Evolutionary conservation across 1,284 basidiomycete genomes (phyloP).

Genomic region (Neotropicomus parvogracilis): DNA sequence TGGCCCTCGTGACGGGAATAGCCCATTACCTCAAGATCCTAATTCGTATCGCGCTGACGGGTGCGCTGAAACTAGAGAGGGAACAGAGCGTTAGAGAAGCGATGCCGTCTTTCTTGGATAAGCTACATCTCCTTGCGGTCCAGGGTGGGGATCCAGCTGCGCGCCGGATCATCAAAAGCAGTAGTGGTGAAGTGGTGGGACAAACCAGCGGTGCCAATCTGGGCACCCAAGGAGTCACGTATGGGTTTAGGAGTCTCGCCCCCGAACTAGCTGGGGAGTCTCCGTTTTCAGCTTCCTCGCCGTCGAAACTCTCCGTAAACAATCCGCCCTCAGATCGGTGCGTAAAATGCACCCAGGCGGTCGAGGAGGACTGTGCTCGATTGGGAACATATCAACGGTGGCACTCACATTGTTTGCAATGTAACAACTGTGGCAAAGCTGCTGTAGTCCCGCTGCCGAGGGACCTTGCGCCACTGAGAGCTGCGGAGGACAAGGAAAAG

Average conservation of each 20-base stretch:
- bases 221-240: slow-evolving; percentile 78
- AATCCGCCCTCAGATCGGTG: slow-evolving; percentile 87
- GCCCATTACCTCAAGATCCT: slow-evolving; percentile 99
- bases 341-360: slow-evolving; percentile 81
- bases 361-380: slow-evolving; percentile 96
- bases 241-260: slow-evolving; percentile 86
- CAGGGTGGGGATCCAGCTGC: slow-evolving; percentile 83
- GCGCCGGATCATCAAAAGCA: slow-evolving; percentile 62
- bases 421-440: slow-evolving; percentile 73
- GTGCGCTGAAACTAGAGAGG: slow-evolving; percentile 91
- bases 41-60: slow-evolving; percentile 96
- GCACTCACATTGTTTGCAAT: slow-evolving; percentile 92
- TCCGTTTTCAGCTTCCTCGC: slow-evolving; percentile 54
- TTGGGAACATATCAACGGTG: slow-evolving; percentile 93
- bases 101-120: slow-evolving; percentile 87
- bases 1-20: slow-evolving; percentile 96
- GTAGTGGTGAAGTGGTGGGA: slow-evolving; percentile 58
- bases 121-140: slow-evolving; percentile 86
- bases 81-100: slow-evolving; percentile 82
- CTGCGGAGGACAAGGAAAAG: slow-evolving; percentile 42
- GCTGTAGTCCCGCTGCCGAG: slow-evolving; percentile 62
- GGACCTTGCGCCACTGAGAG: slow-evolving; percentile 42
- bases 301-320: slow-evolving; percentile 49
- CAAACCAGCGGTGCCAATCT: slow-evolving; percentile 48
- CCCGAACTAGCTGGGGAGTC: slow-evolving; percentile 87